Conservation (phyloP, 805 yeast species). For the Ogataea wickerhamii region DNA sequence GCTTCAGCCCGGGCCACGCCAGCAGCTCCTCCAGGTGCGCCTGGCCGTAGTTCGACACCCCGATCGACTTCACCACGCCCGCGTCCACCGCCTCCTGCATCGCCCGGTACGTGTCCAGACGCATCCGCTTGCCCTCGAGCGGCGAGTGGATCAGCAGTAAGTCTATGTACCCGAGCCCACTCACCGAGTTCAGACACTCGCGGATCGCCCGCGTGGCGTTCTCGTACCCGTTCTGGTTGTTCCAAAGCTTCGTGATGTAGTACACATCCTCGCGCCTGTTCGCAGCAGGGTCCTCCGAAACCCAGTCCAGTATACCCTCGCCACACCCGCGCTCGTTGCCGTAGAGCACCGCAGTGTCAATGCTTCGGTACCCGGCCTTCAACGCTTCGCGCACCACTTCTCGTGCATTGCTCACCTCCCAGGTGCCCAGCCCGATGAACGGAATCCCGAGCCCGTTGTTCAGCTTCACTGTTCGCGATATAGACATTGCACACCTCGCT, state of each 20-base stretch:
- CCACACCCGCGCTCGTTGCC: constrained; percentile 49
- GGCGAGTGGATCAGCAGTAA: constrained; percentile 68
- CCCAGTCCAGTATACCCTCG: constrained; percentile 41
- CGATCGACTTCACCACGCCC: constrained; percentile 61
- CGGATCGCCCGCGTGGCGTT: constrained; percentile 57
- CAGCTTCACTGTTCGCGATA: constrained; percentile 34
- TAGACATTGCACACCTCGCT: constrained; percentile 5
- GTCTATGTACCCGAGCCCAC: constrained; percentile 64
- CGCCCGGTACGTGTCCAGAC: constrained; percentile 67
- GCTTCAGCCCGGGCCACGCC: constrained; percentile 48
- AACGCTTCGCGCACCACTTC: constrained; percentile 42
- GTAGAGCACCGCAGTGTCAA: constrained; percentile 48
- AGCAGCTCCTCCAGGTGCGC: constrained; percentile 59
- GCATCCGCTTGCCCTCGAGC: constrained; percentile 38
- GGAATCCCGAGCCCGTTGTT: constrained; percentile 54
- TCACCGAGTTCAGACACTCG: constrained; percentile 49
- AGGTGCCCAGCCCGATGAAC: constrained; percentile 48
- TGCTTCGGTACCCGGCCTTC: constrained; percentile 41
- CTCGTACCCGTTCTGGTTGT: constrained; percentile 56
- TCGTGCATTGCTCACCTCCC: constrained; percentile 38
- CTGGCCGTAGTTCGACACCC: constrained; percentile 72
- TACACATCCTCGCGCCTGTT: constrained; percentile 49
- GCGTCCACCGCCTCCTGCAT: constrained; percentile 66
- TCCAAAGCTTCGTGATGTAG: constrained; percentile 76
- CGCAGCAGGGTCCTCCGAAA: constrained; percentile 33